Conservation (phyloP, 257 asterid genomes). For the Scutellaria baicalensis region DNA sequence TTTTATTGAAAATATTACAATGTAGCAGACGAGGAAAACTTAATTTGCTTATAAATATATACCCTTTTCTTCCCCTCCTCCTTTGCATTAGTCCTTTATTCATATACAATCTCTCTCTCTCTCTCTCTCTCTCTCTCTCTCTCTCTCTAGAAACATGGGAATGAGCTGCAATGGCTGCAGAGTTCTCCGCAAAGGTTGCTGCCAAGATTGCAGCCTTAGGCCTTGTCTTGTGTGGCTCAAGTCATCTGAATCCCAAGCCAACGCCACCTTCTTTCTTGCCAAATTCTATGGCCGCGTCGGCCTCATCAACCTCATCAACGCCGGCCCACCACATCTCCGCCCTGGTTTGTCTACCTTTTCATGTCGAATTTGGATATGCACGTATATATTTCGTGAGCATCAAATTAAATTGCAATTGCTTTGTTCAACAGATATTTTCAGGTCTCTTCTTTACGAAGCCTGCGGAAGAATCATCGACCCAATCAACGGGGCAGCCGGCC, state of each 20-base stretch:
- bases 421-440: conserved; percentile 26
- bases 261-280: conserved; percentile 46
- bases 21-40: too few species aligned
- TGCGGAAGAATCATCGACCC: conserved; percentile 44
- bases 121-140: conserved; percentile 11
- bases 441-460: conserved; percentile 40
- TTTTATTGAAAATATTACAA: too few species aligned
- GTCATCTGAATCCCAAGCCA: conserved; percentile 36
- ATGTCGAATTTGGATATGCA: too few species aligned
- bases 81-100: too few species aligned
- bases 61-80: background rate
- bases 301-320: conserved; percentile 33
- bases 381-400: too few species aligned
- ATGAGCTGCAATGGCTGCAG: conserved; percentile 55
- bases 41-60: too few species aligned
- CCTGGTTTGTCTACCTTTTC: too few species aligned
- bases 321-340: conserved; percentile 24
- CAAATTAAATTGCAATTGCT: too few species aligned
- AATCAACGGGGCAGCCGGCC: conserved; percentile 28
- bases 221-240: conserved; percentile 34
- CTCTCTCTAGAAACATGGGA: conserved; percentile 4
- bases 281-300: conserved; percentile 51
- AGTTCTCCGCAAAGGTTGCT: conserved; percentile 47
- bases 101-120: conserved; percentile 6
- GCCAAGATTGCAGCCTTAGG: conserved; percentile 22